Evolutionary conservation across 164 flowering plant species (phyloP).

Genomic region (Vitis cinerea): DNA sequence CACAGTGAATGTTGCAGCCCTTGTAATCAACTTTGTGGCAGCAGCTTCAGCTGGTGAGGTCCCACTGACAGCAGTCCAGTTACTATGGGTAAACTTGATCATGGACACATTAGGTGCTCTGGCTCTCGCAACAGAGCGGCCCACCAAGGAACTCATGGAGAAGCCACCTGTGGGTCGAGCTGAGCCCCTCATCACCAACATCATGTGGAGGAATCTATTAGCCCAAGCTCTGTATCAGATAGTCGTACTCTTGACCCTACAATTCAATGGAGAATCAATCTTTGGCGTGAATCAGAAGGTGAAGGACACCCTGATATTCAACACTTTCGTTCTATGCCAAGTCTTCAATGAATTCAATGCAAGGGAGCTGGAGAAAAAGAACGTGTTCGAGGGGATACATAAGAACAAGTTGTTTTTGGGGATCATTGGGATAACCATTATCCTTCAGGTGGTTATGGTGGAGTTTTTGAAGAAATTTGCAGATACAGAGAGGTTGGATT

Average conservation of each 20-base stretch:
- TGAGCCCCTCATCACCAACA: conserved; percentile 51
- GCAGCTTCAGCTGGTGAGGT: conserved; percentile 59
- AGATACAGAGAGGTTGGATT: conserved; percentile 49
- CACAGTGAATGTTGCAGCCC: conserved; percentile 63
- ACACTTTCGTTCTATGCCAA: conserved; percentile 56
- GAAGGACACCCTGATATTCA: conserved; percentile 53
- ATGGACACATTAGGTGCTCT: conserved; percentile 72
- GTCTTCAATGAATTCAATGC: conserved; percentile 59
- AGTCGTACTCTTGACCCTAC: conserved; percentile 34
- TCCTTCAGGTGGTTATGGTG: conserved; percentile 53
- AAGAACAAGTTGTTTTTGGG: conserved; percentile 47
- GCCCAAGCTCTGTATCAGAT: conserved; percentile 59
- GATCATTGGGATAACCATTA: conserved; percentile 36
- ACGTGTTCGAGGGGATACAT: conserved; percentile 41
- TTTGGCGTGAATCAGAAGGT: conserved; percentile 35
- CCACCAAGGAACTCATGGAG: conserved; percentile 56
- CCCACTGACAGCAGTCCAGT: conserved; percentile 62
- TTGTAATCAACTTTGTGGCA: conserved; percentile 57
- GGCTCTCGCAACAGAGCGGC: conserved; percentile 61
- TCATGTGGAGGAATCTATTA: conserved; percentile 71
- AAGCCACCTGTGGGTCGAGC: conserved; percentile 53
- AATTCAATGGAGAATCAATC: conserved; percentile 44
- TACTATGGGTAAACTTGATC: conserved; percentile 75
- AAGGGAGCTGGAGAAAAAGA: conserved; percentile 44
- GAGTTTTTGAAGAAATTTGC: conserved; percentile 54